A percentile compares a stretch with the other conserved stretches of the same genome.
These are phyloP conservation scores for Austroboletus festivus DNA, from an alignment of 768 basidiomycete species.

Conservation along the genomic window DNA sequence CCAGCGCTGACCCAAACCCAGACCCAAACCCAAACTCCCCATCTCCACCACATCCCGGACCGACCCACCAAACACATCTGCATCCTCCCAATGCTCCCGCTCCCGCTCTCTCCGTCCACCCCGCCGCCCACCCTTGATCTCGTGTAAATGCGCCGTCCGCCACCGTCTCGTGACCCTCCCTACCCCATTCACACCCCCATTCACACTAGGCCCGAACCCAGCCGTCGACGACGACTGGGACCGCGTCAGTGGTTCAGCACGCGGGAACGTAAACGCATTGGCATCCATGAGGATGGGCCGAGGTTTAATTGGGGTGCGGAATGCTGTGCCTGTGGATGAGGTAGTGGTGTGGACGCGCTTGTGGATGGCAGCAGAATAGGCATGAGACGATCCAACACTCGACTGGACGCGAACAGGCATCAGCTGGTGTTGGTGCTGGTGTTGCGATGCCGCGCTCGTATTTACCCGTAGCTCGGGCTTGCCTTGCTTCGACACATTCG, in stretches of 20 bases:
- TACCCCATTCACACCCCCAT: too few relatives aligned
- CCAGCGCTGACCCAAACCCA: too few relatives aligned
- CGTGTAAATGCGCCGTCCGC: conserved; percentile 65
- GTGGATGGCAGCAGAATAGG: too few relatives aligned
- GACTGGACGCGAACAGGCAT: too few relatives aligned
- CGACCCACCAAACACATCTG: too few relatives aligned
- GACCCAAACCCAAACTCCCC: too few relatives aligned
- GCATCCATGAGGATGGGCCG: conserved; percentile 16
- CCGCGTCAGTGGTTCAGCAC: conserved; percentile 16
- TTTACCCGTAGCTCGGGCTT: neutral
- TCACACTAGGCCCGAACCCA: too few relatives aligned
- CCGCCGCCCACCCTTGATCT: conserved; percentile 38
- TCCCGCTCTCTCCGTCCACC: conserved; percentile 12
- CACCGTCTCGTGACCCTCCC: conserved; percentile 66
- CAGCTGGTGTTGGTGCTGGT: too few relatives aligned
- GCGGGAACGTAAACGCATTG: conserved; percentile 22
- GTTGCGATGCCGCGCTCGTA: neutral
- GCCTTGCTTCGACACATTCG: neutral
- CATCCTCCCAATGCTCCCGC: neutral
- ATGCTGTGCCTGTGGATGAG: too few relatives aligned
- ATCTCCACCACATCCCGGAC: too few relatives aligned
- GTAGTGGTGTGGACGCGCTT: conserved; percentile 2
- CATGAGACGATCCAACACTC: neutral
- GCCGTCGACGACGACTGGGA: conserved; percentile 24
- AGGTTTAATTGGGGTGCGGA: conserved; percentile 24